phyloP scores from a whole-genome alignment of 345 rosid species.

The Lepidium aucheri region DNA sequence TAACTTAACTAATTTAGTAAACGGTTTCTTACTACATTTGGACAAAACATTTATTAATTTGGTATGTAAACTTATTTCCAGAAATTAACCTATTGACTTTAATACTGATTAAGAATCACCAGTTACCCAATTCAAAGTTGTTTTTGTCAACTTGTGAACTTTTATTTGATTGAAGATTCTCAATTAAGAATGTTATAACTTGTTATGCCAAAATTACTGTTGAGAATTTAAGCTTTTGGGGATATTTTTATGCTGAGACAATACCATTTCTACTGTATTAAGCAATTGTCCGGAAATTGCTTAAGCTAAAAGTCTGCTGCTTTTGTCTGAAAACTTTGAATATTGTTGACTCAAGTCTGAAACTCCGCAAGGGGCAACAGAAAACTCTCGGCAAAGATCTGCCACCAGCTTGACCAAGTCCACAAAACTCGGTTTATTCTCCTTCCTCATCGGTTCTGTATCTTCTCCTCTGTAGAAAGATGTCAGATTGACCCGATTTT shows the following conservation, averaged over 20 bases:
- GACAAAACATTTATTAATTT: neutral
- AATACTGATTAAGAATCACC: neutral
- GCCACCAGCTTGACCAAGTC: neutral
- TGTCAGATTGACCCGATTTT: conserved; percentile 5
- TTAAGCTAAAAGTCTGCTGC: conserved; percentile 22
- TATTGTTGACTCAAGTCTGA: conserved; percentile 29
- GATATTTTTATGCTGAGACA: neutral
- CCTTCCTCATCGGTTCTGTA: conserved; percentile 14
- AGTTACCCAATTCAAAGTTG: no score
- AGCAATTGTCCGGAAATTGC: conserved; percentile 19
- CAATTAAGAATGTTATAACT: no score
- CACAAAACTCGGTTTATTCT: conserved; percentile 10
- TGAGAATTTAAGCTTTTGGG: neutral
- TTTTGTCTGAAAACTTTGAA: conserved; percentile 23
- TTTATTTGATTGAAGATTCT: no score
- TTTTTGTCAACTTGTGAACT: conserved; percentile 1
- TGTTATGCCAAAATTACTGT: neutral
- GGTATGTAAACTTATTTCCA: neutral
- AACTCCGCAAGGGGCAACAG: neutral
- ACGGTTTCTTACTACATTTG: neutral
- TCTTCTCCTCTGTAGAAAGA: neutral
- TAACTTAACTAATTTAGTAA: neutral
- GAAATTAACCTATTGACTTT: neutral
- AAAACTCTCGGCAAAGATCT: conserved; percentile 15
- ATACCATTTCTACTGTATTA: conserved; percentile 12